Evolutionary conservation across 2,329 filamentous ascomycete species (phyloP).

Genomic region (Alternaria sp.): DNA sequence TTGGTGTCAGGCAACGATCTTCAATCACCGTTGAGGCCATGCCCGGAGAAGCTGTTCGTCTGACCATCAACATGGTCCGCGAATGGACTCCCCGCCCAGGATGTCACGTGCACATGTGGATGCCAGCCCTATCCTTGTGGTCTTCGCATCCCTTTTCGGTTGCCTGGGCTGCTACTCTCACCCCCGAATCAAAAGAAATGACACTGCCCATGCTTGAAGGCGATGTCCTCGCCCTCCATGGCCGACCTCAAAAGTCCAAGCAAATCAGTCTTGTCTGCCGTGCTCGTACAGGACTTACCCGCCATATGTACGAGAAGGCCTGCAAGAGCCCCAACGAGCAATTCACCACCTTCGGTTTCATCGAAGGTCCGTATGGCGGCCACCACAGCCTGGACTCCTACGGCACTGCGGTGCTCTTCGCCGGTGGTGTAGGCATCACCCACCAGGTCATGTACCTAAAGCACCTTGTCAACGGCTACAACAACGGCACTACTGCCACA

Average conservation of each 20-base stretch:
- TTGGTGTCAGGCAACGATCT: constrained; percentile 60
- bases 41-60: constrained; percentile 66
- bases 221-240: constrained; percentile 31
- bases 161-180: constrained; percentile 55
- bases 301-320: constrained; percentile 73
- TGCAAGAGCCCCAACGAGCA: constrained; percentile 66
- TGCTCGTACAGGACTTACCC: constrained; percentile 76
- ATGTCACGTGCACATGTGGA: constrained; percentile 68
- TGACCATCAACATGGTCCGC: constrained; percentile 67
- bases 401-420: constrained; percentile 80
- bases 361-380: constrained; percentile 80
- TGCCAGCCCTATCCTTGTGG: constrained; percentile 57
- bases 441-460: constrained; percentile 80
- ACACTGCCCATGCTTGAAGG: constrained; percentile 45
- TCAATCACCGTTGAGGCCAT: constrained; percentile 66
- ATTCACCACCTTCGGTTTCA: constrained; percentile 70
- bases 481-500: constrained; percentile 73
- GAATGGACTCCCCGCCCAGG: constrained; percentile 63
- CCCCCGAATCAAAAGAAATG: constrained; percentile 44
- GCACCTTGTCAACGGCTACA: constrained; percentile 73
- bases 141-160: constrained; percentile 61
- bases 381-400: constrained; percentile 76
- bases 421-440: constrained; percentile 81
- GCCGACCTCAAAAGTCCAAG: constrained; percentile 43
- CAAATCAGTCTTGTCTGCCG: constrained; percentile 76